phyloP scores from a whole-genome alignment of 2,329 filamentous ascomycete species.

The Cladosporium velox region DNA sequence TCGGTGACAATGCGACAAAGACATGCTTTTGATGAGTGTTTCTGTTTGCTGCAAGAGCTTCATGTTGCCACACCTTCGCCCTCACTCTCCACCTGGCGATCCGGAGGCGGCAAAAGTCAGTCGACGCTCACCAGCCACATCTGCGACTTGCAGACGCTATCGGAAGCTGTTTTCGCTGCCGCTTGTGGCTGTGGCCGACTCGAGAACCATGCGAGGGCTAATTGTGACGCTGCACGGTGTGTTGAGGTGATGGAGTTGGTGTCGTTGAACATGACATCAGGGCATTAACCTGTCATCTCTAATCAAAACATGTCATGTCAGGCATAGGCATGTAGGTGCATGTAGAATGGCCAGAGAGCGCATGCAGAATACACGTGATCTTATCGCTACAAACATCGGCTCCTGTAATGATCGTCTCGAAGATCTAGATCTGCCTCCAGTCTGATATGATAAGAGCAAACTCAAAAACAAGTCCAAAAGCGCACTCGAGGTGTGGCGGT shows the following conservation, averaged over 20 bases:
- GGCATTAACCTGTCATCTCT: neutral
- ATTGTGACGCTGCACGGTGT: neutral
- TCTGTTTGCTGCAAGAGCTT: neutral
- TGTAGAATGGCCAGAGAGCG: neutral
- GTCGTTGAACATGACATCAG: neutral
- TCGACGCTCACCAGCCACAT: slow-evolving; percentile 1
- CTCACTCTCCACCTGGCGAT: neutral
- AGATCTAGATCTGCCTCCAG: neutral
- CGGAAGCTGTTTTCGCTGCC: neutral
- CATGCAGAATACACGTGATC: neutral
- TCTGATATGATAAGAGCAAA: slow-evolving; percentile 4
- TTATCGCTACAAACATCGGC: neutral
- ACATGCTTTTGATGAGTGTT: neutral
- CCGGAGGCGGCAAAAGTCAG: neutral
- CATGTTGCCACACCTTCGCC: neutral
- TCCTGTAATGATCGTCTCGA: neutral
- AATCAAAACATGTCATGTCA: neutral
- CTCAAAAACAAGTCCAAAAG: neutral
- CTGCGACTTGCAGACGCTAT: neutral
- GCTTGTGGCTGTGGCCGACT: slow-evolving; percentile 1
- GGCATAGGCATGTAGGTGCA: neutral
- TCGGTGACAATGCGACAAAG: too few species aligned
- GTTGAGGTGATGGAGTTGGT: neutral
- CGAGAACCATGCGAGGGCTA: neutral
- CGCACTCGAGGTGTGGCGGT: neutral